Base-by-base conservation (phyloP, 2,329 filamentous ascomycete genomes). In the Sporothrix brasiliensis region DNA sequence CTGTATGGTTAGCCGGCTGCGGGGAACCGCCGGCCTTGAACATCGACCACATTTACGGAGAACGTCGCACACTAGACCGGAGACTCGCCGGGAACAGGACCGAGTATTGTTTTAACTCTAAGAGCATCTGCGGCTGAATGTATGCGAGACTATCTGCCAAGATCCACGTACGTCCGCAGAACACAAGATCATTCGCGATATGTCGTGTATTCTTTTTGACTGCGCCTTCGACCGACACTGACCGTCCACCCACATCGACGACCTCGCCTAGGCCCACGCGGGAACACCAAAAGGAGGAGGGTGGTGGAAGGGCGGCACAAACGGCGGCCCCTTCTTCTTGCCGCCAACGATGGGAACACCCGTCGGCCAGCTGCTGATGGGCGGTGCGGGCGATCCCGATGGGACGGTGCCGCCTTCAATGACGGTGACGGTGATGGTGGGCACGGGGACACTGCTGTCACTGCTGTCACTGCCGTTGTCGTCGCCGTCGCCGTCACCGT, bases 371-470 rank as follows among this genome's bases (percentile, higher is more conserved):
- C 13, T 21, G 4, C 13, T 21, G 5, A 63, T 63, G 39, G 58
- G 58, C 2, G 66, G 34, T 6, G 34, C n/a, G 14, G 66, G 58
- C 47, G 39, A n/a, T 1, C 49, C 34, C 10, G 66, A 21, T 21
- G 39, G 21, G 1, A 56, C 34, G 14, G 66, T 68, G 39, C 52
- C 50, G 21, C 66, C 66, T 3, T 58, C 66, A 4, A 68, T 68
- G 39, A 68, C 66, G 9, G 66, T 68, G 3, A 68, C 66, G 0
- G 66, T 68, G 21, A 68, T 52, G 5, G 52, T 68, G 30, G 65
- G 65, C 10, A 50, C 60, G 5, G 19, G 6, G 53, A 2, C 11
- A n/a, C 21, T 27, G 44, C 13, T 34, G 6, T 34, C 34, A 34
- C 6, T 34, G 34, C 34, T 11, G n/a, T 24, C 44, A n/a, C 11